Evolutionary conservation across 139 green algal species (phyloP).

Genomic region (Asterochloris erici): DNA sequence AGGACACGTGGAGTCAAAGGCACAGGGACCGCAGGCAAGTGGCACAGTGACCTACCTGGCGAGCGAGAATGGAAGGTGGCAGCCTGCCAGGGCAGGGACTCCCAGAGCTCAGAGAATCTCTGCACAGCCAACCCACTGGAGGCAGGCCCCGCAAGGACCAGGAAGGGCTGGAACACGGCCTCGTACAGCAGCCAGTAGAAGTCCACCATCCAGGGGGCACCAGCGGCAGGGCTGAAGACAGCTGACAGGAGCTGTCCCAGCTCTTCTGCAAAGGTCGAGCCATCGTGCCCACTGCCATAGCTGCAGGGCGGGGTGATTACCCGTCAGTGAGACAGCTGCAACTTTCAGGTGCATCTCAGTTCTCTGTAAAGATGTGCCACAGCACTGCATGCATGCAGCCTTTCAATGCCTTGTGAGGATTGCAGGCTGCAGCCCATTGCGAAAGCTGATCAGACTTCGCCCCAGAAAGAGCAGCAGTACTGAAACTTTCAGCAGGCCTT

Average conservation of each 20-base stretch:
- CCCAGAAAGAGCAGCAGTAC: no score
- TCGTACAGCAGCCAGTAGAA: conserved; percentile 18
- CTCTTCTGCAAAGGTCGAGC: conserved; percentile 2
- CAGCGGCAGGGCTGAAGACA: conserved; percentile 9
- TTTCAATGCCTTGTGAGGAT: no score
- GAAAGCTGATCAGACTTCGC: no score
- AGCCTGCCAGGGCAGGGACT: conserved; percentile 16
- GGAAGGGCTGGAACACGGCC: conserved; percentile 20
- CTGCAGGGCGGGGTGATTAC: background rate
- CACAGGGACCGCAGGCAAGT: background rate
- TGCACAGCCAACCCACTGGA: background rate
- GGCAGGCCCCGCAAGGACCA: conserved; percentile 19
- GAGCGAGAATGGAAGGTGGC: conserved; percentile 24
- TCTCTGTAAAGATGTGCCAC: no score
- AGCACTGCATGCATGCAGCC: no score
- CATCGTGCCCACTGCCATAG: conserved; percentile 19
- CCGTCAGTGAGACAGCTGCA: no score
- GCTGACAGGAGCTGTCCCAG: conserved; percentile 13
- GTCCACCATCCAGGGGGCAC: conserved; percentile 17
- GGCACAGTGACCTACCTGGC: background rate
- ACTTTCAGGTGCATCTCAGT: no score
- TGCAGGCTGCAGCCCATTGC: no score
- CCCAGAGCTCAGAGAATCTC: conserved; percentile 11
- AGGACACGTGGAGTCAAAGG: no score
- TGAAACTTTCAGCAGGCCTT: no score